Base-by-base conservation (phyloP, 352 stramenopile species). In the Globisporangium paroecandrum region DNA sequence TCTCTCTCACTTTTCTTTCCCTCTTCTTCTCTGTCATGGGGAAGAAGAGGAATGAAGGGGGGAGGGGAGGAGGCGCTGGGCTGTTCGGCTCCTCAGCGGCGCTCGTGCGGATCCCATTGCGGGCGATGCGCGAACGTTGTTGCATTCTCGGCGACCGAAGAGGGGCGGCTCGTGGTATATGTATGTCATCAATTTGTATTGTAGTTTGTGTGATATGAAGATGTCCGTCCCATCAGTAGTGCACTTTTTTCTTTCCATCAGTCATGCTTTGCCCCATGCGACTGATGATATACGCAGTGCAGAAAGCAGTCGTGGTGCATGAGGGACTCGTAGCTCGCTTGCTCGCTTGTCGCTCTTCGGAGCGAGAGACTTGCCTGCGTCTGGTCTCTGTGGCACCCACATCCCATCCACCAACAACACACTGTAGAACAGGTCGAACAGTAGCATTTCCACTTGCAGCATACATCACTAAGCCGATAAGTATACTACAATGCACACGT, bases 271-370 rank as follows among this genome's bases (percentile, higher is more conserved):
- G 55, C 49, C 70, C 73, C 63, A 70, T 88, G 76, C 66, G 69
- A 73, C 68, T 75, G 67, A 76, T 89, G 82, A 88, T 92, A 92
- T 92, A 92, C 82, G 84, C 82, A 86, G 82, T 92, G 84, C 82
- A 87, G 65, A 92, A 62, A 92, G 66, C 71, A 69, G 79, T 58
- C 54, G 68, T 73, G 69, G 63, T 86, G 75, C 71, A 69, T 67
- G 75, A 78, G 77, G 66, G 82, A 77, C 55, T 62, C 54, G 38
- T 55, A 66, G 51, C 41, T 62, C 55, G 65, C 43, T 38, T 27
- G 55, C 58, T 69, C 68, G 57, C 59, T 54, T 65, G 0, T 51
- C 18, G 43, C 41, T 49, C 41, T 20, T 49, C 15, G 15, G 41
- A 49, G 70, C 24, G 20, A 43, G 34, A 54, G 34, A 36, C 7